Conservation (phyloP, 2,329 filamentous ascomycete genomes). For the Microdochium nivale region DNA sequence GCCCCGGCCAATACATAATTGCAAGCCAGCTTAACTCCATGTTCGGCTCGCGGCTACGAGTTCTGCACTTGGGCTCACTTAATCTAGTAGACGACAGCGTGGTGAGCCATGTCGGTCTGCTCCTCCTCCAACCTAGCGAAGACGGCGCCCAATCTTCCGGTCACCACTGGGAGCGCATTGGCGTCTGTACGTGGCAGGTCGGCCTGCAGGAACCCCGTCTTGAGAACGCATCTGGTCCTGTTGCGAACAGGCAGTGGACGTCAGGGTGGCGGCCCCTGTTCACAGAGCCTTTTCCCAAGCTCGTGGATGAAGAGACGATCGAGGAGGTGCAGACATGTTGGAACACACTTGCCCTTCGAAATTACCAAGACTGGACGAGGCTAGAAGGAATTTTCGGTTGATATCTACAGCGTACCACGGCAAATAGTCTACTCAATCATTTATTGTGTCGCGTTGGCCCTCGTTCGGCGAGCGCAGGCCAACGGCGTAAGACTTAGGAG, state of each 20-base stretch:
- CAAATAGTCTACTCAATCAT: too few relatives aligned
- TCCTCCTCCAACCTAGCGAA: background rate
- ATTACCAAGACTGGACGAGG: background rate
- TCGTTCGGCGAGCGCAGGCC: too few relatives aligned
- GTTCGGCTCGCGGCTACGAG: background rate
- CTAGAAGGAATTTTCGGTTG: background rate
- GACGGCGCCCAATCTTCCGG: background rate
- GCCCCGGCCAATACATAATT: background rate
- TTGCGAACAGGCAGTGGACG: background rate
- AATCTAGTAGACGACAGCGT: background rate
- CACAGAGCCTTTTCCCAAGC: background rate
- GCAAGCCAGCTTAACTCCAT: background rate
- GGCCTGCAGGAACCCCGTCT: background rate
- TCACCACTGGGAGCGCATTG: background rate
- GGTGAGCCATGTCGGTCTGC: background rate
- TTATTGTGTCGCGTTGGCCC: too few relatives aligned
- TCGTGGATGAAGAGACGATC: background rate
- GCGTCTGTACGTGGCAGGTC: background rate
- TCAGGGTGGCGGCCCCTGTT: background rate
- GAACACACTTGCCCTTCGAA: background rate
- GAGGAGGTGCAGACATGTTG: background rate
- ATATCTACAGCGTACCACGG: background rate
- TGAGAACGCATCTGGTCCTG: background rate
- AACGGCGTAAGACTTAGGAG: too few relatives aligned
- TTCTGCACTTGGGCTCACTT: background rate